Evolutionary conservation across 441 rosid genomes (phyloP), one percentile per base, ranked within the genome.

Genomic region (Populus trichocarpa): DNA sequence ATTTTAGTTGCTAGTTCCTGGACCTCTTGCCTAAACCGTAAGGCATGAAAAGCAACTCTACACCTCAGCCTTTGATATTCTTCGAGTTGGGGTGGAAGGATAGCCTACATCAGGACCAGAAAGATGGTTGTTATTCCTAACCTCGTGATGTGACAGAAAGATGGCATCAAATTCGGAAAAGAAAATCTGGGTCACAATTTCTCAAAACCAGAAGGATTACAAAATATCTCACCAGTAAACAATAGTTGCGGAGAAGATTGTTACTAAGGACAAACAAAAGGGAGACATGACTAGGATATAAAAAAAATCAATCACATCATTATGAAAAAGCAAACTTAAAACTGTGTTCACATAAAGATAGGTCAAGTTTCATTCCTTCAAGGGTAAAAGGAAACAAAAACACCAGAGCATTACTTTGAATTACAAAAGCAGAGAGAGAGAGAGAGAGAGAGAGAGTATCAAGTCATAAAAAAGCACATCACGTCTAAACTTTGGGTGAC

Each of bases 21-120:
- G 80, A 96, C 93, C 84, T 94, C 98, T 77, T 92, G 87, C 69
- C 99, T 85, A 78, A 96, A 94, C 69, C 84, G 86, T 66, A 96
- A 89, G 25, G 98, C 98, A 74, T 93, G 96, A 84, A 88, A 96
- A 61, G 95, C 91, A 77, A 94, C 98, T 76, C 99, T 87, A 83
- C 98, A 96, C 84, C 99, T 91, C 80, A 96, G 85, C 82, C 98
- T 90, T 75, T 96, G 99, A 84, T 89, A 92, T 78, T 96, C 99
- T 84, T 91, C 98, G 76, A 94, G 91, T 76, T 90, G 85, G 66
- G 85, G 83, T 2, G 98, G 97, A 82, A 96, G 94, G 65, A 78
- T 82, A 74, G 99, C 93, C 99, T 96, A 82, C 16, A 78, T 57
- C 76, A 82, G 78, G 74, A 81, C 59, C 53, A 80, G 76, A 74